Conservation (phyloP, 2,329 filamentous ascomycete genomes). For the Fusarium albosuccineum region DNA sequence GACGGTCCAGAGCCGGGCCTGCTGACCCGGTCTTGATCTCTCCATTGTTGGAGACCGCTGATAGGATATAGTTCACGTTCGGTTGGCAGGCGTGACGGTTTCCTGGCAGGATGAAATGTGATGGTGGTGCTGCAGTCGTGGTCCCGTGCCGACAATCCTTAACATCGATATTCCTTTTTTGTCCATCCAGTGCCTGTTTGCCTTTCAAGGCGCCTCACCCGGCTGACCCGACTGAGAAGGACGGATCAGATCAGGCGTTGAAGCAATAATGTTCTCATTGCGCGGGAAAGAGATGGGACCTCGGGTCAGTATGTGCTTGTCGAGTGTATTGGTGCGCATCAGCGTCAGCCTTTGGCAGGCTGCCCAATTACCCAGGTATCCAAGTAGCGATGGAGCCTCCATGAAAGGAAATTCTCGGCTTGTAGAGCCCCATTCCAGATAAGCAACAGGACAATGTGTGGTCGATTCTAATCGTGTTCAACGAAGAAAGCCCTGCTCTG, state of each 20-base stretch:
- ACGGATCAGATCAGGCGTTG: conserved; percentile 26
- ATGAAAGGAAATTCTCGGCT: conserved; percentile 11
- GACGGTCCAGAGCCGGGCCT: conserved; percentile 17
- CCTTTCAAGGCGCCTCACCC: conserved; percentile 10
- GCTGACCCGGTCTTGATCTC: conserved; percentile 28
- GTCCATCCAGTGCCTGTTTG: conserved; percentile 8
- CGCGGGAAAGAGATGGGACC: not conserved
- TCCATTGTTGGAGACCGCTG: conserved; percentile 10
- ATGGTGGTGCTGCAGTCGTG: conserved; percentile 30
- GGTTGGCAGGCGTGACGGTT: conserved; percentile 8
- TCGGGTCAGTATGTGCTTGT: not conserved
- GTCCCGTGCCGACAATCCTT: conserved; percentile 29
- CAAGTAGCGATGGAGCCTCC: conserved; percentile 2
- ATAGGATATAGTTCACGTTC: conserved; percentile 14
- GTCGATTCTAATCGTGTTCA: conserved; percentile 13
- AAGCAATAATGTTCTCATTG: conserved; percentile 8
- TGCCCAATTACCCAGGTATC: no score
- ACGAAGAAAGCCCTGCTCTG: conserved; percentile 14
- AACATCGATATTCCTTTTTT: conserved; percentile 22
- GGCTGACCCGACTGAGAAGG: conserved; percentile 25
- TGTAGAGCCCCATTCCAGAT: conserved; percentile 21
- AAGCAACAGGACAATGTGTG: conserved; percentile 30
- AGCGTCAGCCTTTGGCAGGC: not conserved
- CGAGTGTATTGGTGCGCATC: conserved; percentile 10
- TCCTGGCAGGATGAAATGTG: conserved; percentile 19